A percentile compares a stretch with the other conserved stretches of the same genome.
Evolutionary conservation across 1,139 yeast species (phyloP).

Genomic region (Taphrina communis): DNA sequence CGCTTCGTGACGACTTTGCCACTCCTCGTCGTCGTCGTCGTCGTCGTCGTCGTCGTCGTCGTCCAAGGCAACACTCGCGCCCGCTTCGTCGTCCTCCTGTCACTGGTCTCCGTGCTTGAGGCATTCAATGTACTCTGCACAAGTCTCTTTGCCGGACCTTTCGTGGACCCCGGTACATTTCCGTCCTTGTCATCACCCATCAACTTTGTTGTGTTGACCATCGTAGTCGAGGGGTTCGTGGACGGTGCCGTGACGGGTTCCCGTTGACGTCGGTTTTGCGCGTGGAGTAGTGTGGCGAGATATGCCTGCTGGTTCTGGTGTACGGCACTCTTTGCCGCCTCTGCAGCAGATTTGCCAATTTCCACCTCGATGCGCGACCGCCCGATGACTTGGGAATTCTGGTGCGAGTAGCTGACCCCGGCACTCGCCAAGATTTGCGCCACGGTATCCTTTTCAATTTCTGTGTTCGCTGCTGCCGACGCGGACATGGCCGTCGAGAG

Average conservation of each 20-base stretch:
- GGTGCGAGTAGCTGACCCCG: conserved; percentile 43
- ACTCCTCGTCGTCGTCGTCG: too few relatives aligned
- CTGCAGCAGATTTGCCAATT: conserved; percentile 39
- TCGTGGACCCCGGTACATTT: background rate
- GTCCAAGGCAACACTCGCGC: conserved; percentile 8
- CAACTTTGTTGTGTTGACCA: background rate
- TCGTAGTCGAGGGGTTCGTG: too few relatives aligned
- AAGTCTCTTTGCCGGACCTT: background rate
- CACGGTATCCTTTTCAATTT: conserved; percentile 32
- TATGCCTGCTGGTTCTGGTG: conserved; percentile 16
- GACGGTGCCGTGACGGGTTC: too few relatives aligned
- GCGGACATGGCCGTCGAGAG: background rate
- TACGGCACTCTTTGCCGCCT: conserved; percentile 13
- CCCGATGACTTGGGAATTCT: conserved; percentile 43
- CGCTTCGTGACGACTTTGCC: background rate
- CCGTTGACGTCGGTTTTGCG: background rate
- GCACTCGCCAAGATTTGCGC: conserved; percentile 43
- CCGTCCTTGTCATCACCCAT: background rate
- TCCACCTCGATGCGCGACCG: conserved; percentile 41
- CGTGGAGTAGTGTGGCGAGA: conserved; percentile 20
- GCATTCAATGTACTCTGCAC: background rate
- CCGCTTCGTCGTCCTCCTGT: background rate
- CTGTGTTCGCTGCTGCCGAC: background rate
- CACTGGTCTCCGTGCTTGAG: background rate
- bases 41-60: background rate